phyloP scores from a whole-genome alignment of 169 alveolate species.

The Babesia caballi region DNA sequence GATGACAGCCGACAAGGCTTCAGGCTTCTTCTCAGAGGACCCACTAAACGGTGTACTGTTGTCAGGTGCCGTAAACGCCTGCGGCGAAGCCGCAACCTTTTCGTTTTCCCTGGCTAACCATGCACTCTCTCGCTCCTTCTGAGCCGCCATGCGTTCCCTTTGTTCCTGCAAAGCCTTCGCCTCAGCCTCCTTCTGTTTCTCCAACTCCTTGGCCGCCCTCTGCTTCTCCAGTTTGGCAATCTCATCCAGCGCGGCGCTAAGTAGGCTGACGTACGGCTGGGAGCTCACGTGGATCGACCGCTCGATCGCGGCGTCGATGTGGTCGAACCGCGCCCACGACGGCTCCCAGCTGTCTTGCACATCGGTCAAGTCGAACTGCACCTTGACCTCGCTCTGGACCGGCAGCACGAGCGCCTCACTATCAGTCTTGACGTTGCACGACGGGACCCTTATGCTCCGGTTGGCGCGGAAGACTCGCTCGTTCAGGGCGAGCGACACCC shows the following conservation, averaged over 20 bases:
- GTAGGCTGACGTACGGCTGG: constrained; percentile 1
- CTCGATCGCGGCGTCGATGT: neutral
- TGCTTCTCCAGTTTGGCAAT: constrained; percentile 7
- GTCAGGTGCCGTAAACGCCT: neutral
- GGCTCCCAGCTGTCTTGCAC: constrained; percentile 8
- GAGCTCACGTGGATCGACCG: neutral
- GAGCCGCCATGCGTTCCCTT: neutral
- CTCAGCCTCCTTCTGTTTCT: neutral
- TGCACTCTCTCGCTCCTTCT: neutral
- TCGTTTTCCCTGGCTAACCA: neutral
- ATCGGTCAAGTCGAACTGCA: neutral
- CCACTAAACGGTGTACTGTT: neutral
- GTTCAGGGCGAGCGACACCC: constrained; percentile 39
- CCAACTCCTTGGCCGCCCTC: neutral
- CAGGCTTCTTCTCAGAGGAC: neutral
- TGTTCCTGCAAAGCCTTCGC: neutral
- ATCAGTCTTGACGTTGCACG: neutral
- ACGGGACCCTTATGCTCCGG: constrained; percentile 30
- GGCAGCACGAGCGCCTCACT: neutral
- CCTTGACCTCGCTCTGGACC: neutral
- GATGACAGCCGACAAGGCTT: no score
- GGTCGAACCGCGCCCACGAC: neutral
- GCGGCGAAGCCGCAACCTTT: neutral
- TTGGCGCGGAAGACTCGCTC: constrained; percentile 28
- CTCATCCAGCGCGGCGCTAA: constrained; percentile 14